Evolutionary conservation across 106 monocot species (phyloP), one percentile per base, ranked within the genome.

Genomic region (Dioscorea dumetorum): DNA sequence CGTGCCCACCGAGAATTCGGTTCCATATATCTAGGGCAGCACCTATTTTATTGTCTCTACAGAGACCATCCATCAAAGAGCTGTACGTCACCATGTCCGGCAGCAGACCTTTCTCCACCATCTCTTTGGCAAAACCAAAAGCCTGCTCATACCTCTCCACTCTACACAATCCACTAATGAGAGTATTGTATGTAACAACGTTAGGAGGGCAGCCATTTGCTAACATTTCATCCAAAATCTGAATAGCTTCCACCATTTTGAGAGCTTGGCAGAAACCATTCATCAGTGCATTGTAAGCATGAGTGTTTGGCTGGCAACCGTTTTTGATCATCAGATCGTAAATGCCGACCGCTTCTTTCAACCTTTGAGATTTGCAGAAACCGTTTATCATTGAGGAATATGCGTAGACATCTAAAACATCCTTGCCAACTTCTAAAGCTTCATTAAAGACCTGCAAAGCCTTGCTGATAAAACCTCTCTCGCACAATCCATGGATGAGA

Each of bases 321-420:
- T 58, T 59, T 32, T 61, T 74, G 58, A 17, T 60, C 97, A 99
- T 90, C 17, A 72, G 49, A 35, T 80, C 72, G 68, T 76, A 92
- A 57, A 92, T 49, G 32, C 57, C 35, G 21, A 82, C 28, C 4
- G 97, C 97, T 66, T 89, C 87, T 57, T 85, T 71, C 49, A 83
- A 49, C 66, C 84, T 84, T 24, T 61, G 63, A 77, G 70, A 50
- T 34, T 81, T 92, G 63, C 86, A 97, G 13, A 92, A 69, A 15
- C 84, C 86, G 80, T 74, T 87, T 34, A 99, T 83, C 78, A 92
- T 74, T 0, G 92, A 89, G 53, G 83, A 90, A 77, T 87, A 99
- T n/a, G 87, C 72, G 72, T 79, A 85, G 49, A 81, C 78, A 78
- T 92, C 90, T 68, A 87, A 68, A 10, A 66, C 61, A 14, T 63